Evolutionary conservation across 352 stramenopile species (phyloP), one percentile per base, ranked within the genome.

Genomic region (Globisporangium ultimum): DNA sequence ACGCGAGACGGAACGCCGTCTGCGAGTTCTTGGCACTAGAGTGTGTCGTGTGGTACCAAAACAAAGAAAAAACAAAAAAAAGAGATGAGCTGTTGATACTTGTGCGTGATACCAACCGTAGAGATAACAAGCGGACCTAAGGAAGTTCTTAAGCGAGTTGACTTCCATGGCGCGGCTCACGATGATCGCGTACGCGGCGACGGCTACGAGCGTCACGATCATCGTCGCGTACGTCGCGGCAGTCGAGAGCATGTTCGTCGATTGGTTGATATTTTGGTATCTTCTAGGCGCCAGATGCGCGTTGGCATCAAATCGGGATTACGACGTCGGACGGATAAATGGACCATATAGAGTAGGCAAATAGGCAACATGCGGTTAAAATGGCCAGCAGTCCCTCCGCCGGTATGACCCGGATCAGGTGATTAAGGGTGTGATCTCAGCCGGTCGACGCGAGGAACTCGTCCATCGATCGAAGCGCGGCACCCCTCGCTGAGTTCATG

Each of bases 21-120:
- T 78, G 78, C 20, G 78, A 82, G 65, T 90, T 89, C 62, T 87
- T 90, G 21, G 83, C 83, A 55, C 80, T 88, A 48, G 17, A 18
- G 42, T 38, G 4, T 36, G 28, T 36, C 28, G 7, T 11, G 28
- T 11, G 7, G 9, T 36, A 36, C 8, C 24, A 49, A 8, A 20
- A 2, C 38, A 52, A 38, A 45, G 15, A n/a, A 28, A 5, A 28
- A 2, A 28, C 24, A 28, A 28, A 28, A 28, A 41, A 24, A 15
- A 47, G 9, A n/a, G 43, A 36, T 10, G 17, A 53, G 32, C 8
- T 10, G 4, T 36, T 36, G 28, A 36, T 36, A 36, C 28, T 36
- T 40, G 43, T 6, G 38, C 13, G 3, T 48, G 2, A 49, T 11
- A 55, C 49, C 41, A 40, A 55, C 49, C 41, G 28, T 12, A 58